Evolutionary conservation across 495 filamentous ascomycete species (phyloP), one percentile per base, ranked within the genome.

Genomic region (Penicillium chermesinum): DNA sequence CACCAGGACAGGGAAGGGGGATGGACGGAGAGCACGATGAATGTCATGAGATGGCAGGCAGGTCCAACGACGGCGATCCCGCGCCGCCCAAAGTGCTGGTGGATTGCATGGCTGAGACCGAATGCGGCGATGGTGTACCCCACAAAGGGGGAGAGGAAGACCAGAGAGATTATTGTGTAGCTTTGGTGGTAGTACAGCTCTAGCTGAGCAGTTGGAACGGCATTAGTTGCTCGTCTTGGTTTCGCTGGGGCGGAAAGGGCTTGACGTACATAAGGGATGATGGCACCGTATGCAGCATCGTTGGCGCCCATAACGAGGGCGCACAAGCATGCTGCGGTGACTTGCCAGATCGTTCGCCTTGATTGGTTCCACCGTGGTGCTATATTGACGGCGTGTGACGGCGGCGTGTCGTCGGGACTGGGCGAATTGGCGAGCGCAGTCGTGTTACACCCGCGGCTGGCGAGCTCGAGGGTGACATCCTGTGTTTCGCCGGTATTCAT

Each of bases 11-110:
- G 79, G 77, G 41, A 74, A 84, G 0, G 78, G 0, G 80, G 80
- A 44, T 84, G 79, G 0, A 69, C 33, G n/a, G 66, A 59, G 51
- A 76, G 74, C 51, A 83, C 63, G 20, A 74, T 59, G 54, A 77
- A 82, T 2, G 84, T 74, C 2, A 84, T 43, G 4, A 89, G 41
- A 40, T 85, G 82, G 58, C 74, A 83, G 1, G 59, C 38, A 0
- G 86, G 83, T 0, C 67, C 80, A 12, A 89, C 63, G 41, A 85
- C 42, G 18, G 86, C 84, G 8, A 91, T 75, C 13, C 88, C 88
- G 0, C 81, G 79, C 49, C 88, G 85, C 6, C 88, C 88, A 36
- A 83, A 66, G 37, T 64, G 63, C 41, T 78, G 58, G 51, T 84
- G 80, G 34, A 84, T 58, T 1, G 50, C 37, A 52, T 79, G 79